Evolutionary conservation across 495 filamentous ascomycete species (phyloP), one percentile per base, ranked within the genome.

Genomic region (Lichenothelia convexa): DNA sequence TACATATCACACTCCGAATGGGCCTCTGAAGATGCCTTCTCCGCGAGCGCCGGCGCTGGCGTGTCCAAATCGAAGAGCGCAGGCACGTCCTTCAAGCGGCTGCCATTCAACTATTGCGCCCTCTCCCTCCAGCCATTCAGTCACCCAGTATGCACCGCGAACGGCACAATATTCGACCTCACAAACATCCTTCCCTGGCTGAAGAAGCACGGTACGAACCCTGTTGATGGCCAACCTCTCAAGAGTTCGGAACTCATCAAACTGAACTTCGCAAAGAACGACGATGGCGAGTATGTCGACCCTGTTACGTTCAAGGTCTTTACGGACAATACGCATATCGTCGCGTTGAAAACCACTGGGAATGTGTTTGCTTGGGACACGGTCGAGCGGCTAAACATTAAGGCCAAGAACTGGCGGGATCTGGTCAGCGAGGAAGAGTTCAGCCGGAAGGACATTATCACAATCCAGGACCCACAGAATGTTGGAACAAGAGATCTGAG

Each of bases 31-130:
- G 82, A 93, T 54, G 78, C 79, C 34, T 89, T 75, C 59, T 75
- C 76, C 18, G 78, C 83, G 44, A 79, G 68, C 45, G 70, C 64
- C 21, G 80, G 81, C 51, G 68, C 79, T 24, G 78, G 74, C 39
- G 74, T 78, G 12, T 45, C 55, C 16, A 62, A 53, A 30, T 45
- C 61, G 4, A 55, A 51, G 12, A 67, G 65, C 22, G 62, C 55
- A 23, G 68, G 70, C 34, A 68, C 67, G 15, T 64, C 68, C 21
- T 99, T 95, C 64, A 78, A 77, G 51, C 80, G 83, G 18, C 70
- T 97, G 3, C 89, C 89, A 24, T 97, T 92, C 71, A 94, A 93
- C 66, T 95, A 87, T 62, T 97, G 89, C 69, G 83, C 89, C 42
- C 75, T 93, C 24, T 87, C 80, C 18, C 75, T 97, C 13, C 89